Conservation (phyloP, 257 asterid genomes). For the Ilex asprella region DNA sequence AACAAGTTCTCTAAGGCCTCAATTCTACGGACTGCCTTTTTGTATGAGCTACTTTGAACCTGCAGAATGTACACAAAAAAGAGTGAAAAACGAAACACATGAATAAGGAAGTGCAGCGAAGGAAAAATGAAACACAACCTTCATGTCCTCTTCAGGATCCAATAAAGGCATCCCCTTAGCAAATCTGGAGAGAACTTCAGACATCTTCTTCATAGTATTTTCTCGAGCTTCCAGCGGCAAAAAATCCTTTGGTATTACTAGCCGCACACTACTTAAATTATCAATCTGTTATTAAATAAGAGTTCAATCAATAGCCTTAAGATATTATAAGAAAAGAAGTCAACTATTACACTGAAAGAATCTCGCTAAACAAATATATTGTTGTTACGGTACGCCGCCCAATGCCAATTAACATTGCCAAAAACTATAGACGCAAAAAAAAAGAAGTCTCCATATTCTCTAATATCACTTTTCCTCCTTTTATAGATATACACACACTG, state of each 20-base stretch:
- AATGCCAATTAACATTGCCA: no score
- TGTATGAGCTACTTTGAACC: conserved; percentile 85
- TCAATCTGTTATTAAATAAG: conserved; percentile 47
- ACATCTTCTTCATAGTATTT: conserved; percentile 80
- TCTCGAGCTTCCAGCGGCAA: conserved; percentile 82
- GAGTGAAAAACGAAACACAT: background rate
- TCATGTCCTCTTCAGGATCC: conserved; percentile 97
- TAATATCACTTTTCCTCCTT: no score
- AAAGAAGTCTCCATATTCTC: no score
- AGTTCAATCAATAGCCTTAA: no score
- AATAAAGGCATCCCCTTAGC: conserved; percentile 72
- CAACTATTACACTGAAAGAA: no score
- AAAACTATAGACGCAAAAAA: no score
- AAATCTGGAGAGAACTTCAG: conserved; percentile 74
- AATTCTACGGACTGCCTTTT: conserved; percentile 69
- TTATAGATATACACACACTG: no score
- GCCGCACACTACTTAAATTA: conserved; percentile 63
- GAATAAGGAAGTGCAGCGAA: background rate
- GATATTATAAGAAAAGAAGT: no score
- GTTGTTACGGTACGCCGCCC: no score
- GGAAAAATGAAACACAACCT: conserved; percentile 32
- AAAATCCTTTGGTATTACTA: conserved; percentile 83
- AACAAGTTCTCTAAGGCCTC: conserved; percentile 91
- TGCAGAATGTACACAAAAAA: conserved; percentile 24
- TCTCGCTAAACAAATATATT: no score